Conservation (phyloP, 1,139 yeast genomes). For the Blastobotrys serpentis region DNA sequence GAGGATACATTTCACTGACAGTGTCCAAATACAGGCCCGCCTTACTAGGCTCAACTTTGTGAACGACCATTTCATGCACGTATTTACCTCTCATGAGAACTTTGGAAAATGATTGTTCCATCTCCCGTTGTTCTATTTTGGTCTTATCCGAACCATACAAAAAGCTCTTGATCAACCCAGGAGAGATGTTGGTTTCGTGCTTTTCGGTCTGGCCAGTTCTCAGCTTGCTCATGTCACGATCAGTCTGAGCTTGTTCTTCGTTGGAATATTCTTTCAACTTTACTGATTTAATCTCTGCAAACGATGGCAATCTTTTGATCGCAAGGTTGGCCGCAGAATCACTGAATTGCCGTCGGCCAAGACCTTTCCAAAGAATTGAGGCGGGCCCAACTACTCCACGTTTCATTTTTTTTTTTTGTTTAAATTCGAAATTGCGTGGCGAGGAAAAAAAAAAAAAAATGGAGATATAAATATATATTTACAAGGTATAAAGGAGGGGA, state of each 20-base stretch:
- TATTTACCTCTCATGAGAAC: conserved; percentile 43
- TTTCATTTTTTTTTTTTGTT: not conserved
- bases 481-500: not conserved
- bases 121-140: conserved; percentile 37
- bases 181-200: conserved; percentile 18
- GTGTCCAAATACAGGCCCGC: conserved; percentile 41
- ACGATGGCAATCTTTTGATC: conserved; percentile 36
- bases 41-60: conserved; percentile 39
- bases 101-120: conserved; percentile 40
- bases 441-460: not conserved
- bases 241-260: conserved; percentile 26
- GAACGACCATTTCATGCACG: conserved; percentile 44
- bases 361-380: not conserved
- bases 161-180: conserved; percentile 38
- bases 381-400: not conserved
- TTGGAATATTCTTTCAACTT: conserved; percentile 34
- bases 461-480: too few species aligned
- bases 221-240: not conserved
- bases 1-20: conserved; percentile 38
- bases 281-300: conserved; percentile 37
- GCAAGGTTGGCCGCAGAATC: not conserved
- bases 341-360: not conserved
- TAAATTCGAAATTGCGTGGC: not conserved
- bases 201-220: conserved; percentile 12
- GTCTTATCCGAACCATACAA: conserved; percentile 41